phyloP scores from a whole-genome alignment of 768 basidiomycete species.

The Agrocybe pediades region DNA sequence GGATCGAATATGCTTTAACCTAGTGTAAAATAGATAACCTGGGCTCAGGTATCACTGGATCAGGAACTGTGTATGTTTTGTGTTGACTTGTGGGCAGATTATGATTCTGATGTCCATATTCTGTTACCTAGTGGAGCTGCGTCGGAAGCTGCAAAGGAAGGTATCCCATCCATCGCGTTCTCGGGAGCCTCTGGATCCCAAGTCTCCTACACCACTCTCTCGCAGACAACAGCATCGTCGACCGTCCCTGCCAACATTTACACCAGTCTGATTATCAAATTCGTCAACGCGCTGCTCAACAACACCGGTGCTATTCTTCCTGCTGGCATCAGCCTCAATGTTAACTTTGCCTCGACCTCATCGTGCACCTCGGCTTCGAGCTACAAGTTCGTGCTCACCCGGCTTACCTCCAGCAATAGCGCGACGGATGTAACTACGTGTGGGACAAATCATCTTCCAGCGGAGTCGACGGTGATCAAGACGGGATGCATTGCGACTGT shows the following conservation, averaged over 20 bases:
- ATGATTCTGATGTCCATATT: too few species aligned
- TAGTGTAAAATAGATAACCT: slow-evolving; percentile 32
- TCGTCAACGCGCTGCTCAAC: slow-evolving; percentile 35
- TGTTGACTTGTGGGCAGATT: background rate
- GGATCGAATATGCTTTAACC: too few species aligned
- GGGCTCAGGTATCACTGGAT: slow-evolving; percentile 29
- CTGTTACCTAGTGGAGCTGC: slow-evolving; percentile 45
- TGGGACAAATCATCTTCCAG: slow-evolving; percentile 41
- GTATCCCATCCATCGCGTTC: slow-evolving; percentile 53
- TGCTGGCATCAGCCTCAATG: slow-evolving; percentile 42
- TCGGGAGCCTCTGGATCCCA: slow-evolving; percentile 39
- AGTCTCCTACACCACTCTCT: slow-evolving; percentile 54
- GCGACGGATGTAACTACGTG: slow-evolving; percentile 46
- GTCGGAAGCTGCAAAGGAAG: slow-evolving; percentile 46
- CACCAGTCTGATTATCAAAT: slow-evolving; percentile 41
- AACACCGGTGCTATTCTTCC: slow-evolving; percentile 40
- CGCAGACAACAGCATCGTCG: slow-evolving; percentile 31
- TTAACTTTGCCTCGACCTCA: slow-evolving; percentile 47
- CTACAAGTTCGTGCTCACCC: slow-evolving; percentile 47
- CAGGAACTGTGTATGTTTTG: slow-evolving; percentile 44
- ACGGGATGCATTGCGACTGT: slow-evolving; percentile 48
- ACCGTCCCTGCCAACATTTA: slow-evolving; percentile 43
- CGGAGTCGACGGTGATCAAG: slow-evolving; percentile 40
- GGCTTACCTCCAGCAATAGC: slow-evolving; percentile 30
- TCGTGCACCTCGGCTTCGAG: slow-evolving; percentile 37